Percentiles rank a stretch among this genome's conserved stretches.
Evolutionary conservation across 2,329 filamentous ascomycete genomes (phyloP).

Genomic region (Apiospora rasikravindrae): DNA sequence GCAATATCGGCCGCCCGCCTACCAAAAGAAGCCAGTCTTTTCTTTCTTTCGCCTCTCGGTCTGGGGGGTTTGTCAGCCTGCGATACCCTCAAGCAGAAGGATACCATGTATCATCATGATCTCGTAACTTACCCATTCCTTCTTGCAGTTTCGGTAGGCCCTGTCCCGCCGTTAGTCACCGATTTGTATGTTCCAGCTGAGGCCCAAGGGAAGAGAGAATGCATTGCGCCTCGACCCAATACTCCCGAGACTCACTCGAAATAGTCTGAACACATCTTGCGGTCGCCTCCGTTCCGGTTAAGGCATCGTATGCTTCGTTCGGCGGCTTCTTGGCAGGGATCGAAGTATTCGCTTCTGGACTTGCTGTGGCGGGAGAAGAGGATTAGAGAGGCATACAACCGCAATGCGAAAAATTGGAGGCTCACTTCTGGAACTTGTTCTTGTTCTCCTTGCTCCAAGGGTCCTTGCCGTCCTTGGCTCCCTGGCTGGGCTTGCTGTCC

Average conservation of each 20-base stretch:
- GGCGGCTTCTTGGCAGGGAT: constrained; percentile 94
- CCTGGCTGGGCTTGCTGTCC: not conserved
- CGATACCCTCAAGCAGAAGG: not conserved
- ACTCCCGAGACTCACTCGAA: constrained; percentile 74
- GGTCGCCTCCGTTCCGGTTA: constrained; percentile 85
- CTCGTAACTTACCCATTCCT: constrained; percentile 75
- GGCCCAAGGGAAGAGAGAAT: not conserved
- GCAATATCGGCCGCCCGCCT: constrained; percentile 14
- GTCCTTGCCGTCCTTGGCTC: constrained; percentile 29
- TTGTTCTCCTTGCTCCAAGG: constrained; percentile 66
- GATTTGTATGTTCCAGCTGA: constrained; percentile 1
- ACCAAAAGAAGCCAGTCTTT: constrained; percentile 29
- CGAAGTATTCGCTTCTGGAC: constrained; percentile 85
- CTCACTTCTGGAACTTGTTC: constrained; percentile 68
- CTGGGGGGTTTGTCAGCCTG: constrained; percentile 27
- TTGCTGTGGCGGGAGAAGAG: constrained; percentile 64
- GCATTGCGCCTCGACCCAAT: constrained; percentile 2
- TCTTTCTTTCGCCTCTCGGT: constrained; percentile 42
- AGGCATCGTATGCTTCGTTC: constrained; percentile 85
- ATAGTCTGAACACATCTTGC: constrained; percentile 90
- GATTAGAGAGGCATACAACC: constrained; percentile 14
- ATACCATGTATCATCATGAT: not conserved
- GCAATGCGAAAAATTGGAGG: not conserved
- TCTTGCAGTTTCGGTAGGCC: constrained; percentile 93
- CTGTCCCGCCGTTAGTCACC: constrained; percentile 48